These are phyloP conservation scores for Nitzschia sp. DNA, from an alignment of 108 stramenopile genomes.

Conservation along the genomic window DNA sequence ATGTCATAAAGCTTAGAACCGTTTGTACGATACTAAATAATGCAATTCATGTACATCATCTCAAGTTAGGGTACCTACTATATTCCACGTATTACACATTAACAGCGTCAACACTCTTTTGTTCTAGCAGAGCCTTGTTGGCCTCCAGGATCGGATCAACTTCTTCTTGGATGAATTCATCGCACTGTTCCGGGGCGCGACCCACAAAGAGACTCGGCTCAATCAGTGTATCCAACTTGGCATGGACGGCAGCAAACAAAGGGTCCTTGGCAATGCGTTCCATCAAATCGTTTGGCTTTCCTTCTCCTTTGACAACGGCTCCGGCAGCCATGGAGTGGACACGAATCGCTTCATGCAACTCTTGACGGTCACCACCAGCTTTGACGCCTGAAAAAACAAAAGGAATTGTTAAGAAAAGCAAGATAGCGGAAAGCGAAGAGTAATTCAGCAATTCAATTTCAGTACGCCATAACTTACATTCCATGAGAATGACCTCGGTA, in stretches of 20 bases:
- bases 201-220: conserved; percentile 96
- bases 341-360: conserved; percentile 96
- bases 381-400: conserved; percentile 74
- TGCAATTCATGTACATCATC: no score
- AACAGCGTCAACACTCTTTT: conserved; percentile 86
- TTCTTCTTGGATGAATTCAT: conserved; percentile 92
- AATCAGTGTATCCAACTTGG: conserved; percentile 84
- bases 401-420: not conserved
- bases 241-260: conserved; percentile 87
- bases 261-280: conserved; percentile 92
- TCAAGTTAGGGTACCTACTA: no score
- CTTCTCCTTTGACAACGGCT: conserved; percentile 96
- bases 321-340: conserved; percentile 99
- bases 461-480: conserved; percentile 70
- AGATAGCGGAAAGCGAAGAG: not conserved
- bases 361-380: conserved; percentile 98
- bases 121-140: conserved; percentile 69
- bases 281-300: conserved; percentile 96
- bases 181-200: conserved; percentile 93
- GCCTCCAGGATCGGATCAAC: conserved; percentile 86
- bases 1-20: no score
- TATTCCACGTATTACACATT: conserved; percentile 86
- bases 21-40: no score
- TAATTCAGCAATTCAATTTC: not conserved
- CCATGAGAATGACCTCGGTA: conserved; percentile 99